Base-by-base conservation (phyloP, 768 basidiomycete genomes). In the Butyriboletus loyo region DNA sequence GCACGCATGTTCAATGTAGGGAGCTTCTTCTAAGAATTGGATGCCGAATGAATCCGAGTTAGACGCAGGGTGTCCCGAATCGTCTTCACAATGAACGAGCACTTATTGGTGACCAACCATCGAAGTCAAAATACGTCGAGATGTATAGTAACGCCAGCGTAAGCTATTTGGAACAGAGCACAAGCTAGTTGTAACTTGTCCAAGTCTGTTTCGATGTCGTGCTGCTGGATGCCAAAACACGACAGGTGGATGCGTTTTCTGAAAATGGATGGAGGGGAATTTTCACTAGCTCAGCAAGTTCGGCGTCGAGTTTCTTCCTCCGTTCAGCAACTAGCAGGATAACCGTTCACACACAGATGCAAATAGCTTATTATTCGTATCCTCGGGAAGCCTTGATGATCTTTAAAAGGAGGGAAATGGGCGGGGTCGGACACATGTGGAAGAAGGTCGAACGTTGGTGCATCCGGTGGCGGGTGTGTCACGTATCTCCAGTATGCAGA, bases 1-100 rank as follows among this genome's bases (percentile, higher is more conserved):
- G n/a, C 58, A 54, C 3, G 52, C 52, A 14, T 27, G 43, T 11
- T 58, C 30, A 9, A 58, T 39, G 15, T 49, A 43, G 1, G 52
- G 52, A 22, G 56, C 52, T 8, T 53, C 56, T 13, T 37, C 21
- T 6, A 59, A 19, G 22, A 54, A 52, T 3, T 1, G 28, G n/a
- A 58, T 37, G 9, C 19, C 31, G 1, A 42, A 41, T 30, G 13
- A 30, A 7, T 21, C 27, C 6, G 7, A 17, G 32, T 42, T 27
- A 38, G 50, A 22, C 13, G 22, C 44, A 31, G 24, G 3, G 3
- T 3, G 11, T n/a, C 37, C 30, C 14, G 7, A 15, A 5, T 38
- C 19, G 5, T 41, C 36, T 21, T 24, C 21, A 21, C 3, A 1
- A 5, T 17, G 1, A 3, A 2, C 0, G 1, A 15, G 49, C 15